phyloP scores from a whole-genome alignment of 768 basidiomycete genomes.

The Pleurotus citrinopileatus region DNA sequence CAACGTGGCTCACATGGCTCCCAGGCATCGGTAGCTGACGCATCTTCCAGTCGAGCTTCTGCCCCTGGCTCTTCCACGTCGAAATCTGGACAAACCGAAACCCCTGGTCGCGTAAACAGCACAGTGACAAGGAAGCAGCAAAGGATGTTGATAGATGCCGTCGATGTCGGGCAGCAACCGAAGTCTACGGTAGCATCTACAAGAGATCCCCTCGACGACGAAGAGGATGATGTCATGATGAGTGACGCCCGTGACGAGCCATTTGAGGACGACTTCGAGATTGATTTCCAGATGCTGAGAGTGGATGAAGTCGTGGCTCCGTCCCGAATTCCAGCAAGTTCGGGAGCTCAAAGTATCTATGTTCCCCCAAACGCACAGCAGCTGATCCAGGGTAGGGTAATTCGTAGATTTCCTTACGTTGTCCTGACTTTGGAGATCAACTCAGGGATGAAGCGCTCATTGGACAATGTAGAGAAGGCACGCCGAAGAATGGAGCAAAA shows the following conservation, averaged over 20 bases:
- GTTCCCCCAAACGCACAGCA: slow-evolving; percentile 5
- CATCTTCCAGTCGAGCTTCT: background rate
- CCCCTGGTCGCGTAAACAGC: background rate
- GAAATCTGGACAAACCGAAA: slow-evolving; percentile 2
- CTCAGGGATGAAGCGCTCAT: slow-evolving; percentile 12
- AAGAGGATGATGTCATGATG: slow-evolving; percentile 6
- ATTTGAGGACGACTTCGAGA: slow-evolving; percentile 9
- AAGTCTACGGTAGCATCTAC: slow-evolving; percentile 7
- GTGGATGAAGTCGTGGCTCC: slow-evolving; percentile 5
- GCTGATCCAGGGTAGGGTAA: background rate
- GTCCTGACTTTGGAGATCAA: background rate
- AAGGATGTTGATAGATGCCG: slow-evolving; percentile 5
- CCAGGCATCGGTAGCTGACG: background rate
- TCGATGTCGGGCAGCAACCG: background rate
- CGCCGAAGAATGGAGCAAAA: slow-evolving; percentile 12
- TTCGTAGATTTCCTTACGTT: background rate
- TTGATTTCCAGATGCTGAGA: slow-evolving; percentile 11
- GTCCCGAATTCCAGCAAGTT: background rate
- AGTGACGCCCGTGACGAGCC: slow-evolving; percentile 7
- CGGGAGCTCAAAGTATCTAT: background rate
- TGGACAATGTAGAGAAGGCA: slow-evolving; percentile 15
- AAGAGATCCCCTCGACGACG: slow-evolving; percentile 1
- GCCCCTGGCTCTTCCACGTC: background rate
- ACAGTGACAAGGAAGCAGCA: slow-evolving; percentile 6
- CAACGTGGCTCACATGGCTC: background rate